These are phyloP conservation scores for Trametes cingulata DNA, from an alignment of 768 basidiomycete genomes.

Conservation along the genomic window DNA sequence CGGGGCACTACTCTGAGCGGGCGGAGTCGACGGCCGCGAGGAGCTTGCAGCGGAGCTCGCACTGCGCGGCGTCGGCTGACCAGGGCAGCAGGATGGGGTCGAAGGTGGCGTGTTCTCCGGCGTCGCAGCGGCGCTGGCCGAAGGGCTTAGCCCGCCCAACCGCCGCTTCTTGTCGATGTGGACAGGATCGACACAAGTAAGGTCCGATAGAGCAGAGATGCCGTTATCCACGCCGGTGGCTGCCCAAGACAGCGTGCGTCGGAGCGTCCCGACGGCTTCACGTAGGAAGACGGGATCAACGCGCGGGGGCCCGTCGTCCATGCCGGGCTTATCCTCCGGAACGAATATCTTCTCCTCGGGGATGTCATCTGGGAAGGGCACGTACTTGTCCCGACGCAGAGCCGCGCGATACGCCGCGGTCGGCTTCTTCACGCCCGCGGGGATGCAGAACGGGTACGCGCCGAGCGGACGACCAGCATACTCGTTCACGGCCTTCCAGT, in stretches of 20 bases:
- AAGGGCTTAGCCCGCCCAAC: not conserved
- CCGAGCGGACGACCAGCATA: constrained; percentile 27
- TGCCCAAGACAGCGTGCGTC: not conserved
- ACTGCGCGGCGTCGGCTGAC: not conserved
- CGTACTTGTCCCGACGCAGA: constrained; percentile 19
- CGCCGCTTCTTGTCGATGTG: constrained; percentile 16
- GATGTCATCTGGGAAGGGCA: constrained; percentile 17
- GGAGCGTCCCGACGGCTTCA: not conserved
- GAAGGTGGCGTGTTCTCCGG: constrained; percentile 4
- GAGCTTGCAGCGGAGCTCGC: not conserved
- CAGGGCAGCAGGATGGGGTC: not conserved
- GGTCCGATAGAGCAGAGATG: no score
- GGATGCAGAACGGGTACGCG: constrained; percentile 28
- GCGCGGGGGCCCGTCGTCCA: constrained; percentile 22
- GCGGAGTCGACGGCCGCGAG: constrained; percentile 6
- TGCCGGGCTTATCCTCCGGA: constrained; percentile 26
- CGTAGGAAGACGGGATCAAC: not conserved
- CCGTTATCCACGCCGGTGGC: no score
- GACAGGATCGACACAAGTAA: not conserved
- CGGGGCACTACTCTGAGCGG: not conserved
- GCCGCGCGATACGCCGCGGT: constrained; percentile 26
- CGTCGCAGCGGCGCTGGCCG: not conserved
- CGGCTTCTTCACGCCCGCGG: constrained; percentile 16
- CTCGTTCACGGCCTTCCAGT: constrained; percentile 21
- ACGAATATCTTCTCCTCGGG: constrained; percentile 29